Base-by-base conservation (phyloP, 2,329 filamentous ascomycete species). In the Penicillium hesseltinei region DNA sequence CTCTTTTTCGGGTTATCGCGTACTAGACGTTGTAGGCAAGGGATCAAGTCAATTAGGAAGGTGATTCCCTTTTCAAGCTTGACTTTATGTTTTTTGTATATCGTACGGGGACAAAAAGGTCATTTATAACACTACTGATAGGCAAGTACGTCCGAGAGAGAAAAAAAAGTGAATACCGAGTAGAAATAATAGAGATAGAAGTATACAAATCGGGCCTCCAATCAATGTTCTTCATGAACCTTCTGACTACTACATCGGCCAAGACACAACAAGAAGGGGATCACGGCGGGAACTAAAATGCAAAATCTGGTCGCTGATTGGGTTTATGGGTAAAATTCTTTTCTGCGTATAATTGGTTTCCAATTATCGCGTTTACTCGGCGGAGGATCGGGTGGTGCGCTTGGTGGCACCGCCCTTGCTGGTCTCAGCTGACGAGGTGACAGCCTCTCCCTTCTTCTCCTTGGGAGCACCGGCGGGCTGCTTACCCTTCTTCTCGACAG, bases 401-500 rank as follows among this genome's bases (percentile, higher is more conserved):
- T 87, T 87, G 76, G 84, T 86, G 52, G 82, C 79, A 70, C 85
- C 84, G 52, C 80, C 77, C 86, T 95, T 91, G 65, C 85, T 88
- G 82, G 94, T 92, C 68, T 87, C 88, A 45, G 90, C 79, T 50
- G 83, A 82, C 56, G 81, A 82, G 60, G 81, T 79, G 58, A 82
- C 80, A 53, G 82, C 82, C 68, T 84, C 87, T 68, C 86, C 86
- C 51, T 85, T 86, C 82, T 93, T 88, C 63, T 80, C 78, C 70
- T 79, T 86, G 59, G 78, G 78, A 66, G 82, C 78, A 50, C 75
- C 73, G 17, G 86, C 89, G 51, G 84, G 82, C 77, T 89, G 87
- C 87, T 96, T 91, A 71, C 83, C 86, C 63, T 89, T 89, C 75
- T 90, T 89, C 72, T 81, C 82, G 64, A 89, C 84, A 45, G 89